Evolutionary conservation across 352 stramenopile genomes (phyloP).

Genomic region (Phytophthora cactorum): DNA sequence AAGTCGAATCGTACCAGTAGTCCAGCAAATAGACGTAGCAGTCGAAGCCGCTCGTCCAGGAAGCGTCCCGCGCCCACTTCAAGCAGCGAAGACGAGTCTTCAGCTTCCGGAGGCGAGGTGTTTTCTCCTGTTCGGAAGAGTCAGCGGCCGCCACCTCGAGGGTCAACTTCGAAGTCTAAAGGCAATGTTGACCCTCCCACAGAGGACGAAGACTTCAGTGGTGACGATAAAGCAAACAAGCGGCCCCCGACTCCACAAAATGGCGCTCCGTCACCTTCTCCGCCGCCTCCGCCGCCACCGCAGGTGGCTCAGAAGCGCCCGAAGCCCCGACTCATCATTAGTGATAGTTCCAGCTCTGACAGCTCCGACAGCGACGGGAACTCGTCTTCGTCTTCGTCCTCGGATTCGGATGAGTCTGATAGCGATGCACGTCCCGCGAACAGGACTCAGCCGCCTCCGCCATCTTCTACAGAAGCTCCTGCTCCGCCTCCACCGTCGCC

Average conservation of each 20-base stretch:
- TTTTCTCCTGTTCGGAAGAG: slow-evolving; percentile 32
- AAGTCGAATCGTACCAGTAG: slow-evolving; percentile 20
- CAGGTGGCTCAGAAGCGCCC: slow-evolving; percentile 34
- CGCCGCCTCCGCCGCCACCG: slow-evolving; percentile 38
- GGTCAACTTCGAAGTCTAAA: slow-evolving; percentile 10
- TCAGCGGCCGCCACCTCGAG: slow-evolving; percentile 17
- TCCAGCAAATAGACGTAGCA: slow-evolving; percentile 11
- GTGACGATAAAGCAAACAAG: slow-evolving; percentile 17
- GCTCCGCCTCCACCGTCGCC: slow-evolving; percentile 36
- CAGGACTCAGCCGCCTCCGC: slow-evolving; percentile 28
- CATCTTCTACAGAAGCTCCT: slow-evolving; percentile 27
- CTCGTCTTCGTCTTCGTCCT: slow-evolving; percentile 51
- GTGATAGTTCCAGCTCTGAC: slow-evolving; percentile 70
- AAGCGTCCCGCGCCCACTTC: slow-evolving; percentile 32
- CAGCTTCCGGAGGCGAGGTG: slow-evolving; percentile 26
- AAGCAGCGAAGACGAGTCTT: slow-evolving; percentile 34
- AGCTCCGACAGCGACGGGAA: slow-evolving; percentile 41
- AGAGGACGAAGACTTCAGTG: slow-evolving; percentile 28
- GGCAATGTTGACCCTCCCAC: slow-evolving; percentile 23
- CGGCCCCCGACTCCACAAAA: slow-evolving; percentile 18
- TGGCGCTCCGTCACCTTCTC: slow-evolving; percentile 17
- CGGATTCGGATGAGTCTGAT: slow-evolving; percentile 44
- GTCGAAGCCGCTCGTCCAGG: slow-evolving; percentile 29
- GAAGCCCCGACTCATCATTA: slow-evolving; percentile 55
- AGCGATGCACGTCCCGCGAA: slow-evolving; percentile 24